A percentile compares a stretch with the other conserved stretches of the same genome.
Evolutionary conservation across 1,284 basidiomycete species (phyloP).

Genomic region (Trichosporon sp.): DNA sequence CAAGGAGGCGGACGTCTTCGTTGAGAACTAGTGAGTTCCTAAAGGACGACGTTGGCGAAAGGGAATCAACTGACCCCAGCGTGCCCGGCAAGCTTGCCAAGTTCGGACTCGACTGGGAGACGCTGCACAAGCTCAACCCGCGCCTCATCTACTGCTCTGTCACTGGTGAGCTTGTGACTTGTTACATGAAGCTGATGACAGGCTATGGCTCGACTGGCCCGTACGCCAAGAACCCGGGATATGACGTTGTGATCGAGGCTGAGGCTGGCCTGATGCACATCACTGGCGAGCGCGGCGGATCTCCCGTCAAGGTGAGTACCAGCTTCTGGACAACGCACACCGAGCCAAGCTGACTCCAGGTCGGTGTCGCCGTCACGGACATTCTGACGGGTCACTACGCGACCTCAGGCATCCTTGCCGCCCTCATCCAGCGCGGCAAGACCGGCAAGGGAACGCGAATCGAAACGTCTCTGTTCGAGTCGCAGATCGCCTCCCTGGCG

Average conservation of each 20-base stretch:
- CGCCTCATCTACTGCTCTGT: slow-evolving; percentile 83
- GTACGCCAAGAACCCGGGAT: slow-evolving; percentile 73
- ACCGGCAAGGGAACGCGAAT: slow-evolving; percentile 87
- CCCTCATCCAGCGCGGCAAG: slow-evolving; percentile 69
- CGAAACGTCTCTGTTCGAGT: slow-evolving; percentile 82
- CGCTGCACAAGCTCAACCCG: slow-evolving; percentile 72
- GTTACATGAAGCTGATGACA: slow-evolving; percentile 34
- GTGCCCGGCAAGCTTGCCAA: slow-evolving; percentile 66
- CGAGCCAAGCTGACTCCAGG: slow-evolving; percentile 45
- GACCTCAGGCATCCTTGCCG: slow-evolving; percentile 88
- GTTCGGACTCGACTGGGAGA: slow-evolving; percentile 80
- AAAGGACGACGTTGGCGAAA: too few relatives aligned
- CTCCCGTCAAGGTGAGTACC: slow-evolving; percentile 64
- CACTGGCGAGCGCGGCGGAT: slow-evolving; percentile 81
- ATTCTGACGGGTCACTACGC: slow-evolving; percentile 73
- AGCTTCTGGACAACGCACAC: not conserved
- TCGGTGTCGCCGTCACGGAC: slow-evolving; percentile 85
- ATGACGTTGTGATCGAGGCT: slow-evolving; percentile 84
- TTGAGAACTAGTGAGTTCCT: slow-evolving; percentile 79
- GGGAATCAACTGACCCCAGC: slow-evolving; percentile 21
- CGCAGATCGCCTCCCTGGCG: slow-evolving; percentile 82
- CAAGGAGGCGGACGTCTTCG: slow-evolving; percentile 71
- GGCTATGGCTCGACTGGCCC: slow-evolving; percentile 94
- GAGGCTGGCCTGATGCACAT: slow-evolving; percentile 94
- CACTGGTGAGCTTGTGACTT: slow-evolving; percentile 57